phyloP scores from a whole-genome alignment of 192 early-diverging fungal genomes.

The Thoreauomyces humboldtii region DNA sequence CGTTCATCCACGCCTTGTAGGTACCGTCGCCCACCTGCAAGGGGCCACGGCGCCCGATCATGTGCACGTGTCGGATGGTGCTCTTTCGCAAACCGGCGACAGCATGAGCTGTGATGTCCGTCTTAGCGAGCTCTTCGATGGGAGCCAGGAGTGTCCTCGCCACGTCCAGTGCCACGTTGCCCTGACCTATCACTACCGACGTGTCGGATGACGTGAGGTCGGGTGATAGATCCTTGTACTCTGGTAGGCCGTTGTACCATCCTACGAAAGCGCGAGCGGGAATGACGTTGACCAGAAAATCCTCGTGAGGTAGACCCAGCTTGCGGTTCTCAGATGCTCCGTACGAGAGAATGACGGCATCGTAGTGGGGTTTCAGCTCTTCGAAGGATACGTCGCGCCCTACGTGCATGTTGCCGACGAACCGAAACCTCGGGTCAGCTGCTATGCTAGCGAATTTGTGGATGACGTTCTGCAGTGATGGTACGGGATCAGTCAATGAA shows the following conservation, averaged over 20 bases:
- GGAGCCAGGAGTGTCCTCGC: slow-evolving; percentile 80
- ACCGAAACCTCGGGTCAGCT: slow-evolving; percentile 63
- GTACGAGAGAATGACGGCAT: slow-evolving; percentile 80
- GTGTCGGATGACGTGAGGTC: slow-evolving; percentile 69
- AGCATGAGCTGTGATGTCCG: slow-evolving; percentile 81
- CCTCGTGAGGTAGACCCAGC: slow-evolving; percentile 69
- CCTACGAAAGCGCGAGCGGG: slow-evolving; percentile 84
- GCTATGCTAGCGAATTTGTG: slow-evolving; percentile 79
- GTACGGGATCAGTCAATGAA: no score
- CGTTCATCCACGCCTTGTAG: no score
- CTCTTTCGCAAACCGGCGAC: slow-evolving; percentile 63
- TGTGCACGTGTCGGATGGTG: slow-evolving; percentile 74
- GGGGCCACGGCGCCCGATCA: slow-evolving; percentile 90
- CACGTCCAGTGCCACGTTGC: slow-evolving; percentile 92
- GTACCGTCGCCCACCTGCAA: slow-evolving; percentile 77
- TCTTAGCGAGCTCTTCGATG: slow-evolving; percentile 68
- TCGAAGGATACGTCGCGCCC: slow-evolving; percentile 51
- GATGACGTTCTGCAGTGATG: slow-evolving; percentile 74
- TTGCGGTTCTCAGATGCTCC: slow-evolving; percentile 74
- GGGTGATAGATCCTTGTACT: slow-evolving; percentile 53
- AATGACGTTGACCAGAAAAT: slow-evolving; percentile 56
- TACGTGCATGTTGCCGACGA: slow-evolving; percentile 77
- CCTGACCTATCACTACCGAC: slow-evolving; percentile 83
- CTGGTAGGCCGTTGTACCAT: slow-evolving; percentile 92
- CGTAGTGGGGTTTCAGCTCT: slow-evolving; percentile 61